Evolutionary conservation across 2,329 filamentous ascomycete species (phyloP), one percentile per base, ranked within the genome.

Genomic region (Penicillium sp.): DNA sequence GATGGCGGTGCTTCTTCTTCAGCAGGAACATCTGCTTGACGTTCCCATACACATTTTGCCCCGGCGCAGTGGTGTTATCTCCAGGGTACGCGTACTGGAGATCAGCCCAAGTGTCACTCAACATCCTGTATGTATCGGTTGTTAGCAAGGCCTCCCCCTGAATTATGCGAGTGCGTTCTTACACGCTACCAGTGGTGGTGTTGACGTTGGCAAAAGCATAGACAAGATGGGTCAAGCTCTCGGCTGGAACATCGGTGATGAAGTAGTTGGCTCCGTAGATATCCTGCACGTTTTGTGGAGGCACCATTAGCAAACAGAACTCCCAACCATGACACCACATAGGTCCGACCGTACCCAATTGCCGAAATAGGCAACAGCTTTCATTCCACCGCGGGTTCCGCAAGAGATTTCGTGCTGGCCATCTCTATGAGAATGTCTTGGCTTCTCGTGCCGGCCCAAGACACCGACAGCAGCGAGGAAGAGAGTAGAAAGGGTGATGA

Each of bases 21-120:
- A 48, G 25, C 45, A 48, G 22, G n/a, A 15, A 48, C 45, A 48
- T 48, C 45, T 48, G 45, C 45, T 48, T 48, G 45, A 48, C 25
- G 34, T 48, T 48, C 5, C 45, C 45, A 28, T 48, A 48, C 20
- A 48, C 45, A 48, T 48, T 48, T 22, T 48, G 15, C 3, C 45
- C 45, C 20, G 45, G 20, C 12, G 25, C 45, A 31, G 45, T 48
- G 11, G 20, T 48, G 25, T 48, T 48, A 28, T 48, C 45, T 48
- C 45, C 45, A 31, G 45, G 45, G 22, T 48, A 48, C 8, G 45
- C 20, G 25, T 28, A 48, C 25, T 48, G 45, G 45, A 48, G 45
- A n/a, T 48, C 45, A 15, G 45, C 45, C 45, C 45, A 48, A 28
- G 45, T 48, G 25, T 48, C 45, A 15, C 45, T 48, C 45, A 48